phyloP scores from a whole-genome alignment of 139 green algal species.

The Micractinium conductrix region DNA sequence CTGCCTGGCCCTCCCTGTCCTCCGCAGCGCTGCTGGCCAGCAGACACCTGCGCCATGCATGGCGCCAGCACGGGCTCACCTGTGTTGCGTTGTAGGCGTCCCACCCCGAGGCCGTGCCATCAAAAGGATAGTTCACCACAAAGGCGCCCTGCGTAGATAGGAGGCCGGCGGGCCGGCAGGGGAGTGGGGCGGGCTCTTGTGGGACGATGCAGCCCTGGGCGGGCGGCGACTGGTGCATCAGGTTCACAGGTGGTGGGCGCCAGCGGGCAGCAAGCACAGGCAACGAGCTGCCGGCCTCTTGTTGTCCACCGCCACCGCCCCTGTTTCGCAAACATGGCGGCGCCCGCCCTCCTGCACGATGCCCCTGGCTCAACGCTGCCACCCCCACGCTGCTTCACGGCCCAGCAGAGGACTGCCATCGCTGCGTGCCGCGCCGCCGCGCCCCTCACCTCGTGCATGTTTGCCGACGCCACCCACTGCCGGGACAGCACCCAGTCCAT shows the following conservation, averaged over 20 bases:
- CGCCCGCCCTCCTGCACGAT: too few species aligned
- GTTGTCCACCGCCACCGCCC: neutral
- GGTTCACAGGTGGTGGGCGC: neutral
- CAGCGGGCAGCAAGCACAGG: neutral
- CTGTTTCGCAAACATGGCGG: neutral
- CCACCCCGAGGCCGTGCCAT: conserved; percentile 65
- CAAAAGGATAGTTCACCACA: conserved; percentile 80
- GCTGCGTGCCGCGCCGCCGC: neutral
- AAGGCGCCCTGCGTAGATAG: neutral
- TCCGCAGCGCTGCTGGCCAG: too few species aligned
- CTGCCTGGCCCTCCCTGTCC: too few species aligned
- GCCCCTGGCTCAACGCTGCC: too few species aligned
- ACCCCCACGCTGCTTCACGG: too few species aligned
- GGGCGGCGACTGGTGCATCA: too few species aligned
- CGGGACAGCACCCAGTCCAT: conserved; percentile 68
- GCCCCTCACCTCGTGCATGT: conserved; percentile 68
- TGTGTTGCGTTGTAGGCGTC: conserved; percentile 57
- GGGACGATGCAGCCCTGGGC: neutral
- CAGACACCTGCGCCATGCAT: too few species aligned
- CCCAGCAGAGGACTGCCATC: neutral
- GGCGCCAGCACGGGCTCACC: too few species aligned
- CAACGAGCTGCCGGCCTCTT: too few species aligned
- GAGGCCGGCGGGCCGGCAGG: too few species aligned
- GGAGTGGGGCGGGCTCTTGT: neutral
- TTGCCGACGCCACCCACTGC: conserved; percentile 64